Evolutionary conservation across 805 yeast genomes (phyloP).

Genomic region (Candida qinlingensis): DNA sequence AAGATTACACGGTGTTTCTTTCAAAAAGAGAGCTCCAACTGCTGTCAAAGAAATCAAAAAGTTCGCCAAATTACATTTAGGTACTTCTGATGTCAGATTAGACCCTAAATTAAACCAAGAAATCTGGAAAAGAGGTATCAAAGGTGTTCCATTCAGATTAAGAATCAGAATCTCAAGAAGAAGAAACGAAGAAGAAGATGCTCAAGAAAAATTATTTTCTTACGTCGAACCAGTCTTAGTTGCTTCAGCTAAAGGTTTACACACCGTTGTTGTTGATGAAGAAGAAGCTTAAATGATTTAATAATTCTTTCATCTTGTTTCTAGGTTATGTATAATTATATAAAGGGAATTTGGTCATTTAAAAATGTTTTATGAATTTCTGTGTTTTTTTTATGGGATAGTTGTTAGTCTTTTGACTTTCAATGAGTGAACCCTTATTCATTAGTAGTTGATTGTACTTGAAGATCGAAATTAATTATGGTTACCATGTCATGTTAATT

Average conservation of each 20-base stretch:
- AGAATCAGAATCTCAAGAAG: constrained; percentile 98
- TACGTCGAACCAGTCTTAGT: constrained; percentile 97
- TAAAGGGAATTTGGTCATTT: constrained; percentile 11
- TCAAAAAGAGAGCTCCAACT: constrained; percentile 99
- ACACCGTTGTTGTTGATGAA: constrained; percentile 91
- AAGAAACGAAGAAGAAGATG: constrained; percentile 99
- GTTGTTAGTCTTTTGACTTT: constrained; percentile 10
- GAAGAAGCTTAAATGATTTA: constrained; percentile 26
- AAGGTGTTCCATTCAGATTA: constrained; percentile 97
- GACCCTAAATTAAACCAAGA: constrained; percentile 98
- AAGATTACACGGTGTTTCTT: constrained; percentile 97
- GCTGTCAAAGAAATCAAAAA: constrained; percentile 99
- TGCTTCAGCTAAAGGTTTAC: constrained; percentile 93
- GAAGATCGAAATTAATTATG: not conserved
- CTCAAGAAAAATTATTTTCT: constrained; percentile 95
- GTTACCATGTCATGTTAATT: too few species aligned
- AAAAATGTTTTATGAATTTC: not conserved
- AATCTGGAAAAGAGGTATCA: constrained; percentile 99
- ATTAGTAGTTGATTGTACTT: constrained; percentile 8
- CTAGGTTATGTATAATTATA: constrained; percentile 2
- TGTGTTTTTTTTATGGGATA: constrained; percentile 8
- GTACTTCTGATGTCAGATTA: constrained; percentile 97
- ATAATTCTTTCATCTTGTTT: not conserved
- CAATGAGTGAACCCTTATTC: constrained; percentile 13
- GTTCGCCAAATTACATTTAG: constrained; percentile 98